Conservation (phyloP, 306 rosid genomes). For the Citrullus mucosospermus region DNA sequence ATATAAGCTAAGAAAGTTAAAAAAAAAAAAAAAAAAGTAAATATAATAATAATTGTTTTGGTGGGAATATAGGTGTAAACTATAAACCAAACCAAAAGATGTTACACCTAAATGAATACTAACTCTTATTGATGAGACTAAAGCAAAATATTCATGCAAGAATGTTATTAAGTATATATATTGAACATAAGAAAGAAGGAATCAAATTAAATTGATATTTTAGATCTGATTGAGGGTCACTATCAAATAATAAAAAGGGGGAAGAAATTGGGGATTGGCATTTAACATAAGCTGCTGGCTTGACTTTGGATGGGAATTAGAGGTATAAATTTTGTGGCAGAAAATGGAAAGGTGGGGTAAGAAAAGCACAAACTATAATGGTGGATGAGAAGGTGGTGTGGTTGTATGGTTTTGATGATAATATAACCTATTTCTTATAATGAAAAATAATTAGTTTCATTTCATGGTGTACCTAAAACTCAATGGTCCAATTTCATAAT, state of each 20-base stretch:
- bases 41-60: background rate
- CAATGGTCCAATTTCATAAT: no score
- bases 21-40: no score
- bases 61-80: background rate
- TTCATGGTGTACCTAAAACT: no score
- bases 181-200: background rate
- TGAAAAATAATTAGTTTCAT: no score
- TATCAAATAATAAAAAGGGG: background rate
- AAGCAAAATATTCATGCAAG: no score
- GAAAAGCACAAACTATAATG: background rate
- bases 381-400: background rate
- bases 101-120: background rate
- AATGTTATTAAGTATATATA: no score
- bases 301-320: background rate
- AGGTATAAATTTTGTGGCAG: background rate
- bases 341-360: background rate
- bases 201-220: background rate
- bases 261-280: background rate
- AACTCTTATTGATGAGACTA: no score
- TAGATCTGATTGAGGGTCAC: background rate
- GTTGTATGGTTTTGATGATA: background rate
- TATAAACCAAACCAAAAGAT: background rate
- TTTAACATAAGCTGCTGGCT: background rate
- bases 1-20: no score
- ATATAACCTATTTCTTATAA: background rate